Percentiles rank a stretch among this genome's conserved stretches.
phyloP scores from a whole-genome alignment of 1,284 basidiomycete species.

The Ustilago vetiveriae region DNA sequence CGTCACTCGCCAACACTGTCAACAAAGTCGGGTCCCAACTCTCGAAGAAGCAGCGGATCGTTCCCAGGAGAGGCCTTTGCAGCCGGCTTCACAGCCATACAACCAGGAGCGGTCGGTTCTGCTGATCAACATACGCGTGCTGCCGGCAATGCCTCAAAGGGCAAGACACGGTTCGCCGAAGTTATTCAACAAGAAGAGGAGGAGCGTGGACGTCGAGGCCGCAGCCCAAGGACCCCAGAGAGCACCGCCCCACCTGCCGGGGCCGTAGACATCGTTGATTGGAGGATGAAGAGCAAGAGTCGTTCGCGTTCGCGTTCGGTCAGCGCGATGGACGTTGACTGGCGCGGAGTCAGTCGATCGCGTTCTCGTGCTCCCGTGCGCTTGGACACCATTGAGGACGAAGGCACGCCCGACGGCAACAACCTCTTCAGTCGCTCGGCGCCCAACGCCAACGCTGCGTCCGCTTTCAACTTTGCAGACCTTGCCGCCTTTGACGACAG shows the following conservation, averaged over 20 bases:
- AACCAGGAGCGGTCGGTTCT: constrained; percentile 6
- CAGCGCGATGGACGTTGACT: constrained; percentile 91
- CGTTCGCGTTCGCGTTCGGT: constrained; percentile 69
- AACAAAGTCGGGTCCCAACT: constrained; percentile 23
- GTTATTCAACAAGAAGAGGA: constrained; percentile 59
- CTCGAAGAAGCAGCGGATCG: constrained; percentile 49
- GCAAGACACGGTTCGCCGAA: constrained; percentile 70
- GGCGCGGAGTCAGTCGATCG: constrained; percentile 89
- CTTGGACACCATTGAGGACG: constrained; percentile 50
- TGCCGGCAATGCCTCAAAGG: constrained; percentile 57
- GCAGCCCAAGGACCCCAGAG: constrained; percentile 57
- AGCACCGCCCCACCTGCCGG: constrained; percentile 39
- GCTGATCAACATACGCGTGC: constrained; percentile 7
- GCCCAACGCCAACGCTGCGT: constrained; percentile 28
- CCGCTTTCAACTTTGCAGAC: constrained; percentile 48
- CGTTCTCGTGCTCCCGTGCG: constrained; percentile 80
- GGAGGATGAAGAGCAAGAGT: constrained; percentile 65
- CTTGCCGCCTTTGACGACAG: constrained; percentile 43
- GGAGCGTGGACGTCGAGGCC: constrained; percentile 54
- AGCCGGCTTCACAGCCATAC: constrained; percentile 39
- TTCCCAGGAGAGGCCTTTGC: constrained; percentile 19
- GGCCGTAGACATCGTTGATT: constrained; percentile 62
- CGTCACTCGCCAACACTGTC: constrained; percentile 39
- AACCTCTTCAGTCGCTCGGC: constrained; percentile 50
- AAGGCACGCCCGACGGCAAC: constrained; percentile 26